A percentile compares a stretch with the other conserved stretches of the same genome.
These are phyloP conservation scores for Ustilago curta DNA, from an alignment of 1,284 basidiomycete genomes.

Conservation along the genomic window DNA sequence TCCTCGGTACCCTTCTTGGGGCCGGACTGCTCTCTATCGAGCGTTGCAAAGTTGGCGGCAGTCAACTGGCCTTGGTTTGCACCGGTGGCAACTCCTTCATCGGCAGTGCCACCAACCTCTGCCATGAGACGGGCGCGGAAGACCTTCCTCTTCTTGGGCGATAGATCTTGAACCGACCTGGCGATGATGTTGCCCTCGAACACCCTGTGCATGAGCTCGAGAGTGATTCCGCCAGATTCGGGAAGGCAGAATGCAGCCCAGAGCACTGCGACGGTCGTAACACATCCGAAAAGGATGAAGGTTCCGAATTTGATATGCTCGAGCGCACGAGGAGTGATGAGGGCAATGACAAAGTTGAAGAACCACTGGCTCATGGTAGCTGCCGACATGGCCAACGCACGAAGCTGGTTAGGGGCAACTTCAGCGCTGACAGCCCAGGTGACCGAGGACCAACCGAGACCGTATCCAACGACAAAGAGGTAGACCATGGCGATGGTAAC, in stretches of 20 bases:
- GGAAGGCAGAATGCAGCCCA: slow-evolving; percentile 64
- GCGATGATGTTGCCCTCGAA: slow-evolving; percentile 63
- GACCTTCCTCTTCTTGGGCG: slow-evolving; percentile 41
- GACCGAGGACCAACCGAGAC: slow-evolving; percentile 47
- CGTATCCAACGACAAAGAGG: slow-evolving; percentile 42
- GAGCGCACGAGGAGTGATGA: slow-evolving; percentile 62
- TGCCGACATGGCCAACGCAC: slow-evolving; percentile 62
- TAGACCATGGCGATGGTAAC: slow-evolving; percentile 51
- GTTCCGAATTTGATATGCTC: slow-evolving; percentile 63
- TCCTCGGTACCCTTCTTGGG: slow-evolving; percentile 20
- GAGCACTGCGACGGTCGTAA: slow-evolving; percentile 55
- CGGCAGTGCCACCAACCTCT: slow-evolving; percentile 40
- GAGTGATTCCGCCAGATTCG: slow-evolving; percentile 61
- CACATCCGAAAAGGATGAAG: slow-evolving; percentile 59
- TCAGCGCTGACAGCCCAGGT: slow-evolving; percentile 61
- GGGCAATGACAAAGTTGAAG: slow-evolving; percentile 65
- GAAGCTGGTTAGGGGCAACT: slow-evolving; percentile 66
- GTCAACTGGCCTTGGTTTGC: background rate
- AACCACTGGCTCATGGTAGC: slow-evolving; percentile 57
- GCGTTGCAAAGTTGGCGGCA: slow-evolving; percentile 14
- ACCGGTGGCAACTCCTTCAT: slow-evolving; percentile 5
- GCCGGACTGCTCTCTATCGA: slow-evolving; percentile 19
- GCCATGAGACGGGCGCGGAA: slow-evolving; percentile 41
- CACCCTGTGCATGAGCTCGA: slow-evolving; percentile 60
- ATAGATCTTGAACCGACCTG: slow-evolving; percentile 56